Evolutionary conservation across 768 basidiomycete genomes (phyloP), one percentile per base, ranked within the genome.

Genomic region (Kwoniella sp.): DNA sequence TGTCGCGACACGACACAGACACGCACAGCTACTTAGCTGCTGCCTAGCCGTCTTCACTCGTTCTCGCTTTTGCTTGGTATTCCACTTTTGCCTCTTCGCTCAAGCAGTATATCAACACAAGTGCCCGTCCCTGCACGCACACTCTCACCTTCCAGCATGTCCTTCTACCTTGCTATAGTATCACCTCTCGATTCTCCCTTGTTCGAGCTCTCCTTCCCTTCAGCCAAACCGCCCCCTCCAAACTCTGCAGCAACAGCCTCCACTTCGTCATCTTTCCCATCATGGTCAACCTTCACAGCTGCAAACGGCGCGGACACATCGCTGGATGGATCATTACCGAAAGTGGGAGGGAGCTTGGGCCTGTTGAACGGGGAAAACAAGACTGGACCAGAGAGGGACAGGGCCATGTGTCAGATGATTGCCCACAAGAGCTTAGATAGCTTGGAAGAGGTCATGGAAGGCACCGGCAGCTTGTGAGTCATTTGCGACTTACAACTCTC

Each of bases 331-430:
- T 38, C 61, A 38, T 37, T 56, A 22, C 13, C 47, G 17, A 54
- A 61, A 23, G 53, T 62, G 8, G 68, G 71, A 38, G 58, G 68
- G 15, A 61, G 31, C 23, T 29, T 64, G 31, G 63, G 58, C 9
- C 37, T 61, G 31, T 41, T 51, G 5, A 61, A 54, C 8, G 61
- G 68, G 31, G 59, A 54, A 29, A 56, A 48, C 25, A 61, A 63
- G 30, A 26, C 63, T 38, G 66, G 55, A 25, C 59, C 62, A 48
- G 81, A 91, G 89, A 56, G 51, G 22, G 78, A 81, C n/a, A 77
- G 77, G 58, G 93, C 96, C 85, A 92, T 99, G 65, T 91, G 94
- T 74, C 95, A 98, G 84, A 96, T 99, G 91, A 93, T 98, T 76
- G 95, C 94, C 23, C 95, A 98, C 81, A 93, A 92, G 56, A 93